Percentiles rank a stretch among this genome's conserved stretches.
Evolutionary conservation across 306 rosid species (phyloP).

Genomic region (Quercus robur): DNA sequence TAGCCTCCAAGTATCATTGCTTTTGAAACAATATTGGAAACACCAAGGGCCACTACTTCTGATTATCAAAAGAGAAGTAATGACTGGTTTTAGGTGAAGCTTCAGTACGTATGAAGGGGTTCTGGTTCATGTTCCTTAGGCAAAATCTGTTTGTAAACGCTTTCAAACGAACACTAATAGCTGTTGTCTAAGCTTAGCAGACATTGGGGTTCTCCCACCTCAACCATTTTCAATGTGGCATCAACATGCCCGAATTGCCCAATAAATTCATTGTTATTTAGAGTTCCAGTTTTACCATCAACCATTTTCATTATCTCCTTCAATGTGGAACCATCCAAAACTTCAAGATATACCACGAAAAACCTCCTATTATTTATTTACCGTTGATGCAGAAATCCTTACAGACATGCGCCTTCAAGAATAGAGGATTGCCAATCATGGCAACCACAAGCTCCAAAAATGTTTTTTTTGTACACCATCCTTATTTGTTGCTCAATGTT

Average conservation of each 20-base stretch:
- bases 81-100: conserved; percentile 34
- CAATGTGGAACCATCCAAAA: no score
- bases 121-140: neutral
- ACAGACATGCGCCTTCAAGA: no score
- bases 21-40: conserved; percentile 47
- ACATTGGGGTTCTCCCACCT: conserved; percentile 33
- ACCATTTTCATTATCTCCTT: no score
- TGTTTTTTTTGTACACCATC: no score
- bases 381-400: no score
- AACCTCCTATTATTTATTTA: no score
- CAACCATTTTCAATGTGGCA: conserved; percentile 33
- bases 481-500: no score
- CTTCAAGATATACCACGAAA: no score
- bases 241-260: conserved; percentile 31
- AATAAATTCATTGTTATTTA: conserved; percentile 29
- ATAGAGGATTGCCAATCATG: no score
- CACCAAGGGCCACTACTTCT: conserved; percentile 46
- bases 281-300: conserved; percentile 12
- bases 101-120: conserved; percentile 21
- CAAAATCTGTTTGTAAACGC: neutral
- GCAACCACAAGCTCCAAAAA: no score
- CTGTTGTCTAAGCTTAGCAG: conserved; percentile 24
- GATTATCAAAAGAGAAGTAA: neutral
- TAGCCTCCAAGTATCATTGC: conserved; percentile 25
- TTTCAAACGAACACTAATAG: neutral